Percentiles rank a stretch among this genome's conserved stretches.
Conservation (phyloP, 2,329 filamentous ascomycete species). For the Fusarium illudens region DNA sequence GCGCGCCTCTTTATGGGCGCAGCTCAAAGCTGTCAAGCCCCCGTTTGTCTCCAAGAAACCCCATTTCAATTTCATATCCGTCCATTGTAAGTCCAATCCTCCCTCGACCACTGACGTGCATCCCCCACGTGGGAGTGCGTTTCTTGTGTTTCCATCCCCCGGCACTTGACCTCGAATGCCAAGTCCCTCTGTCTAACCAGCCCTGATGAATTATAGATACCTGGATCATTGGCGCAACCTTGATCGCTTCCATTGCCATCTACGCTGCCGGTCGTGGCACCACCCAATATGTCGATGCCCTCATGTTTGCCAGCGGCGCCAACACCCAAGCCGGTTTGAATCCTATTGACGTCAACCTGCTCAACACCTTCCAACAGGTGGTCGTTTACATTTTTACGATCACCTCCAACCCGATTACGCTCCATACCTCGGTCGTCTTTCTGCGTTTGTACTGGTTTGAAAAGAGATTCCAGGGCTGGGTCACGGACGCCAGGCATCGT, state of each 20-base stretch:
- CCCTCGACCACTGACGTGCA: constrained; percentile 1
- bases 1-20: constrained; percentile 49
- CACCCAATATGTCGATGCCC: constrained; percentile 82
- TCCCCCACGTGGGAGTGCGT: constrained; percentile 33
- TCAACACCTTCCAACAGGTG: constrained; percentile 78
- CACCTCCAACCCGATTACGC: constrained; percentile 82
- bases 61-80: constrained; percentile 82
- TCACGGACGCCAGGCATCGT: constrained; percentile 72
- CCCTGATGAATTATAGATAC: constrained; percentile 62
- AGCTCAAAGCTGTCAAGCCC: constrained; percentile 61
- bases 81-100: constrained; percentile 71
- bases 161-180: constrained; percentile 4
- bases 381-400: constrained; percentile 76
- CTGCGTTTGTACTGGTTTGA: constrained; percentile 98
- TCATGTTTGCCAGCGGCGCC: constrained; percentile 86
- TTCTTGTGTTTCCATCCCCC: constrained; percentile 16
- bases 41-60: constrained; percentile 68
- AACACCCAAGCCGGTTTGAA: constrained; percentile 95
- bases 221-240: constrained; percentile 78
- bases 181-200: constrained; percentile 29
- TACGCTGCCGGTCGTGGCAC: constrained; percentile 67
- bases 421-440: constrained; percentile 88
- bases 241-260: constrained; percentile 81
- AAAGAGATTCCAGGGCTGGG: constrained; percentile 89
- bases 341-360: constrained; percentile 72